Percentiles rank a stretch among this genome's conserved stretches.
Evolutionary conservation across 192 early-diverging fungal species (phyloP).

Genomic region (Coemansia sp.): DNA sequence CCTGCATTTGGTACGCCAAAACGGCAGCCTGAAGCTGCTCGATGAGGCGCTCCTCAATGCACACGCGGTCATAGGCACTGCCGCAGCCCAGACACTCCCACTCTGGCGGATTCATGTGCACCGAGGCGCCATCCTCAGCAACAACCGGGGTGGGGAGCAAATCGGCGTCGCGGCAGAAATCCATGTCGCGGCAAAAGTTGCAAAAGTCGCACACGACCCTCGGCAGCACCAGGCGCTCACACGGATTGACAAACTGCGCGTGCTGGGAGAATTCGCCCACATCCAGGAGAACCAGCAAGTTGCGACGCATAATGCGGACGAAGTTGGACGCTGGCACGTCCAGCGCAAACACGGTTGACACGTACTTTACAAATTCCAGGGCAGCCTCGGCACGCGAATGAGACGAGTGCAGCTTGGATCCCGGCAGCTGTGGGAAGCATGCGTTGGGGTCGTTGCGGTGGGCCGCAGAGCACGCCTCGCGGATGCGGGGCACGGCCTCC

Average conservation of each 20-base stretch:
- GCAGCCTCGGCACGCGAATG: constrained; percentile 57
- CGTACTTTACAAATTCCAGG: constrained; percentile 78
- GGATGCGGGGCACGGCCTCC: constrained; percentile 57
- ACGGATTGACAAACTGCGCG: constrained; percentile 79
- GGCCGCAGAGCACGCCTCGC: constrained; percentile 33
- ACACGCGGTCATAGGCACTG: constrained; percentile 69
- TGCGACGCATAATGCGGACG: constrained; percentile 77
- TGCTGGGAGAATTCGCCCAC: constrained; percentile 78
- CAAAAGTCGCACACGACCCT: constrained; percentile 88
- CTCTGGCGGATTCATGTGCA: constrained; percentile 4
- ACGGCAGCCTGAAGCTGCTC: constrained; percentile 64
- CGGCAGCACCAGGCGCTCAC: constrained; percentile 68
- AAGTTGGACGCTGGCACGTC: constrained; percentile 68
- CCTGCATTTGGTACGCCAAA: constrained; percentile 83
- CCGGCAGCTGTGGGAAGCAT: constrained; percentile 67
- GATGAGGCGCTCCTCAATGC: constrained; percentile 81
- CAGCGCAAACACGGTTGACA: constrained; percentile 73
- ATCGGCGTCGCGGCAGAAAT: constrained; percentile 80
- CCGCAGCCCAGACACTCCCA: constrained; percentile 80
- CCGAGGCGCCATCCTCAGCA: constrained; percentile 1
- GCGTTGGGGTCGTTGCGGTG: constrained; percentile 20
- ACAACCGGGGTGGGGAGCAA: constrained; percentile 54
- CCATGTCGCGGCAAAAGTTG: constrained; percentile 78
- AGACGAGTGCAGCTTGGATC: constrained; percentile 28
- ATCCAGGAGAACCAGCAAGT: constrained; percentile 66